A percentile compares a stretch with the other conserved stretches of the same genome.
Conservation (phyloP, 768 basidiomycete species). For the Leccinum uliginosum region DNA sequence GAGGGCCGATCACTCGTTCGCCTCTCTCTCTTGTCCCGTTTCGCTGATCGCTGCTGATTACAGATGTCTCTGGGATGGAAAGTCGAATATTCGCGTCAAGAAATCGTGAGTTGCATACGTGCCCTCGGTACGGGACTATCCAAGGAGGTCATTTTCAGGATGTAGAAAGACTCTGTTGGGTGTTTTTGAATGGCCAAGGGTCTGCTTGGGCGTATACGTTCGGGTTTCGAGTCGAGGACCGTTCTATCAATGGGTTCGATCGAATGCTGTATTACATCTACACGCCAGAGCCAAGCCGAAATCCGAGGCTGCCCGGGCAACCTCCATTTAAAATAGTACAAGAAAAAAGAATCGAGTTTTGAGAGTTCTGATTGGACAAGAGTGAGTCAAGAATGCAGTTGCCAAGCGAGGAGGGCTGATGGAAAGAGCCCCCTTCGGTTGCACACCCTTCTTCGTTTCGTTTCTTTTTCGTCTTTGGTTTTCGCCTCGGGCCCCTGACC, state of each 20-base stretch:
- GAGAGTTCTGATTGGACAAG: too few species aligned
- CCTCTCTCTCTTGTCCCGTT: background rate
- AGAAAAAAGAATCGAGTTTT: too few species aligned
- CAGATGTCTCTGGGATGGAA: slow-evolving; percentile 29
- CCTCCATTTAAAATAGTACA: too few species aligned
- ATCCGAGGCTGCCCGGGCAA: too few species aligned
- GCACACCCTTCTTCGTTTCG: background rate
- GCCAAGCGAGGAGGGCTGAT: too few species aligned
- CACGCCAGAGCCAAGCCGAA: too few species aligned
- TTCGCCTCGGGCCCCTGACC: background rate
- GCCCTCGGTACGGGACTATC: slow-evolving; percentile 43
- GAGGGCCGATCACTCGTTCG: slow-evolving; percentile 1
- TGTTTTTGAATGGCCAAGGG: background rate
- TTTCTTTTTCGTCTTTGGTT: background rate
- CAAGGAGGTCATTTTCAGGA: slow-evolving; percentile 36
- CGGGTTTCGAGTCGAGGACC: background rate
- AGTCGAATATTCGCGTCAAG: slow-evolving; percentile 26
- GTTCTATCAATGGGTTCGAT: background rate
- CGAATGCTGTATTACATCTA: background rate
- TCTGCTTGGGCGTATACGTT: background rate
- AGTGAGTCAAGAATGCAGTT: too few species aligned
- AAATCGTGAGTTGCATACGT: slow-evolving; percentile 39
- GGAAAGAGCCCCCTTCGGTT: background rate
- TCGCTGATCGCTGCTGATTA: slow-evolving; percentile 2
- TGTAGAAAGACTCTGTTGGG: slow-evolving; percentile 9